These are phyloP conservation scores for Quercus lobata DNA, from an alignment of 331 rosid species.

Conservation along the genomic window DNA sequence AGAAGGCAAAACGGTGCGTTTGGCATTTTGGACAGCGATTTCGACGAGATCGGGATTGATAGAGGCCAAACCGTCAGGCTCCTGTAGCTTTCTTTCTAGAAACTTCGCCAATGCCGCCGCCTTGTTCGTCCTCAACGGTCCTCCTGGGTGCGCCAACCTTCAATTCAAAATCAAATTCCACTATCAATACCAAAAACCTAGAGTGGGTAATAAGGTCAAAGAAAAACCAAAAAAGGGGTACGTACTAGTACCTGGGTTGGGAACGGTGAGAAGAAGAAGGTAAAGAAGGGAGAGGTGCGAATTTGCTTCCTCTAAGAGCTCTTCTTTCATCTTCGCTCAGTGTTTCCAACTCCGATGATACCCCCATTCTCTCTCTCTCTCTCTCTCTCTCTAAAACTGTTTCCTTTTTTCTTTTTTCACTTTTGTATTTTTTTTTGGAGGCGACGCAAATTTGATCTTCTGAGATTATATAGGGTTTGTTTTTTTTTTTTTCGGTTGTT, in stretches of 20 bases:
- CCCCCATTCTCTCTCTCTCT: conserved; percentile 23
- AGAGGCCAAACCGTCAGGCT: conserved; percentile 66
- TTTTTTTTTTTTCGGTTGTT: background rate
- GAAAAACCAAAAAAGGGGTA: too few relatives aligned
- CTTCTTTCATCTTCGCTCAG: conserved; percentile 78
- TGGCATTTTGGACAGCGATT: conserved; percentile 71
- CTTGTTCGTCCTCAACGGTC: conserved; percentile 84
- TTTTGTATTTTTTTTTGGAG: background rate
- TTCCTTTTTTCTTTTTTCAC: too few relatives aligned
- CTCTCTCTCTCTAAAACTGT: background rate
- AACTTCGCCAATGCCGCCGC: conserved; percentile 94
- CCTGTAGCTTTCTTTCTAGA: conserved; percentile 70
- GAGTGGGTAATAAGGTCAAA: background rate
- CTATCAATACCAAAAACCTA: conserved; percentile 3
- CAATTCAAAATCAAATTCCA: background rate
- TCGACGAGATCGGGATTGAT: conserved; percentile 69
- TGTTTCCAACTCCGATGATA: conserved; percentile 35
- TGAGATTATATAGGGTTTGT: background rate
- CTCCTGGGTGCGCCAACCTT: conserved; percentile 96
- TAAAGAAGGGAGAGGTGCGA: conserved; percentile 78
- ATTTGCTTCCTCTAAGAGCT: conserved; percentile 88
- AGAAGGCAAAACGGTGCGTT: conserved; percentile 49
- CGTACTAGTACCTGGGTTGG: conserved; percentile 51
- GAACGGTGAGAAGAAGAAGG: conserved; percentile 36
- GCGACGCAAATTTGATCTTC: background rate